Conservation (phyloP, 345 rosid genomes). For the Streptanthus diversifolius region DNA sequence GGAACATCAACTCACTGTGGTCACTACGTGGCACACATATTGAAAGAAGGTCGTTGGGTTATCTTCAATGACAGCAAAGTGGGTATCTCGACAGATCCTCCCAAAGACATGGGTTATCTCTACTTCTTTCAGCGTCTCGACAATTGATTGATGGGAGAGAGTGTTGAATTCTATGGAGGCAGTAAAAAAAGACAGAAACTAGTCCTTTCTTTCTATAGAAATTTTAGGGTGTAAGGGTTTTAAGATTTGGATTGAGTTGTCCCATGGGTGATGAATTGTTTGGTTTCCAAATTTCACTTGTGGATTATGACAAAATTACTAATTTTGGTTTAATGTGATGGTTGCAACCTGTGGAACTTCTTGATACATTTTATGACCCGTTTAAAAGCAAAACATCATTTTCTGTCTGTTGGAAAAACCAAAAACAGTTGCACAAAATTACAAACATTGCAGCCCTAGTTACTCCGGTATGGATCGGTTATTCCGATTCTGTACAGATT, state of each 20-base stretch:
- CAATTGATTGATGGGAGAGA: conserved; percentile 34
- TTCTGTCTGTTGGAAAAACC: neutral
- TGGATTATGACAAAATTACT: neutral
- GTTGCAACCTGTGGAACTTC: neutral
- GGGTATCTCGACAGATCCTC: conserved; percentile 75
- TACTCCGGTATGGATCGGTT: no score
- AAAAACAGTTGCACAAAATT: no score
- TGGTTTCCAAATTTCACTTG: neutral
- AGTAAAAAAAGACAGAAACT: conserved; percentile 4
- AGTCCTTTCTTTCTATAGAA: conserved; percentile 2
- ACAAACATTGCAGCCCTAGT: no score
- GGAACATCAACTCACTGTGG: conserved; percentile 95
- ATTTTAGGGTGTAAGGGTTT: conserved; percentile 18
- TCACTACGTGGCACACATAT: conserved; percentile 90
- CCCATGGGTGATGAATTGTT: neutral
- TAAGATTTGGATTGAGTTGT: conserved; percentile 1
- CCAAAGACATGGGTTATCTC: conserved; percentile 96
- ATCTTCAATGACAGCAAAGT: conserved; percentile 93
- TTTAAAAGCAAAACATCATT: neutral
- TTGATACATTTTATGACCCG: neutral
- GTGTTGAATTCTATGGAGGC: neutral
- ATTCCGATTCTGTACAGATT: no score
- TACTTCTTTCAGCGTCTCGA: conserved; percentile 87
- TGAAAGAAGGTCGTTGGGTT: conserved; percentile 85
- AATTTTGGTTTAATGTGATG: neutral